These are phyloP conservation scores for Hsuehochloa calcarea DNA, from an alignment of 176 grass and related monocot genomes.

Conservation along the genomic window DNA sequence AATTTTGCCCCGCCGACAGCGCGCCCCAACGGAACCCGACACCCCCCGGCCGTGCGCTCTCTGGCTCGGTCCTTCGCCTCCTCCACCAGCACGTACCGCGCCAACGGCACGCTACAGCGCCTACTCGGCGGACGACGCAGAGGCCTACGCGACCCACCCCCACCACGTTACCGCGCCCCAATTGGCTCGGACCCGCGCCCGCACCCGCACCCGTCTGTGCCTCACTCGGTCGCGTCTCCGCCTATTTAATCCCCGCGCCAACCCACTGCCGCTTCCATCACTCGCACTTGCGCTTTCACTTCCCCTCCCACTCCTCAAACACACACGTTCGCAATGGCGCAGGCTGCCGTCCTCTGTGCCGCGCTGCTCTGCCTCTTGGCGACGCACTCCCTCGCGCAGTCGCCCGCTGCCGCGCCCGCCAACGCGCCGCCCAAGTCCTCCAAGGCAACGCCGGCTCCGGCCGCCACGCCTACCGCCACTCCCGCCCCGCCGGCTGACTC, in stretches of 20 bases:
- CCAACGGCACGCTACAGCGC: constrained; percentile 27
- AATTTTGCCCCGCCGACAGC: constrained; percentile 27
- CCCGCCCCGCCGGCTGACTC: not conserved
- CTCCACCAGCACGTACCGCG: not conserved
- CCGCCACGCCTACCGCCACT: not conserved
- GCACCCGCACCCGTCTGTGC: not conserved
- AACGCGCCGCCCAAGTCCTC: constrained; percentile 33
- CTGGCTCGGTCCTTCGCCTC: not conserved
- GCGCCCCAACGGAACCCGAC: constrained; percentile 28
- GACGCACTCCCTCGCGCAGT: constrained; percentile 18
- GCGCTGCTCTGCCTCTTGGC: constrained; percentile 8
- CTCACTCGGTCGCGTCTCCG: not conserved
- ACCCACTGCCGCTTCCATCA: not conserved
- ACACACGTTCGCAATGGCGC: not conserved
- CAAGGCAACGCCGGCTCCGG: not conserved
- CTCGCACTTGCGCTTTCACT: not conserved
- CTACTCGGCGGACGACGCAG: not conserved
- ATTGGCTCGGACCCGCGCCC: not conserved
- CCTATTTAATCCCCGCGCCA: constrained; percentile 15
- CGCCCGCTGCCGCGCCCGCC: constrained; percentile 7
- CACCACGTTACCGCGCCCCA: not conserved
- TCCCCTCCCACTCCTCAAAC: not conserved
- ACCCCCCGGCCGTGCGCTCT: not conserved
- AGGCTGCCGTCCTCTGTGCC: not conserved
- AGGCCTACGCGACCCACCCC: not conserved